phyloP scores from a whole-genome alignment of 83 land plant species.

The Isoetes engelmannii region DNA sequence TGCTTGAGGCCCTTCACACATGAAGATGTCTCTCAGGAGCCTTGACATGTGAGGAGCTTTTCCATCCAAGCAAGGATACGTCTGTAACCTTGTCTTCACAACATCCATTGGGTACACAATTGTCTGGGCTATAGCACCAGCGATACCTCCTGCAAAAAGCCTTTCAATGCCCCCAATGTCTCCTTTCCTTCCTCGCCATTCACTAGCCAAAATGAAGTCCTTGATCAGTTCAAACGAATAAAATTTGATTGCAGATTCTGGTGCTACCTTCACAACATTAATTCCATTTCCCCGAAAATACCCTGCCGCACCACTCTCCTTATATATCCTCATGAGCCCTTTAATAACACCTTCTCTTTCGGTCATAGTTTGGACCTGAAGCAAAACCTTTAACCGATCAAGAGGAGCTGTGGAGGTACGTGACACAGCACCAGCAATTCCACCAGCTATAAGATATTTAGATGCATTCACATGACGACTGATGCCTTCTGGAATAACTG shows the following conservation, averaged over 20 bases:
- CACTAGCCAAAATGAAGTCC: constrained; percentile 31
- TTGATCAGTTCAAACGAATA: constrained; percentile 80
- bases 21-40: constrained; percentile 63
- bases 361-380: constrained; percentile 66
- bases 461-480: constrained; percentile 53
- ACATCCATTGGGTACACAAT: constrained; percentile 90
- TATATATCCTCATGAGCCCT: constrained; percentile 58
- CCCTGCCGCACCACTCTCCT: constrained; percentile 52
- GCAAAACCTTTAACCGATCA: constrained; percentile 68
- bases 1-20: constrained; percentile 74
- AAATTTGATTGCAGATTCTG: constrained; percentile 89
- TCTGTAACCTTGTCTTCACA: constrained; percentile 80
- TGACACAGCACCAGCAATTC: constrained; percentile 81
- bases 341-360: constrained; percentile 27
- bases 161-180: constrained; percentile 67
- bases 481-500: constrained; percentile 82
- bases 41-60: constrained; percentile 42
- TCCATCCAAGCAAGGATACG: constrained; percentile 39
- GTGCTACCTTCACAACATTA: constrained; percentile 88
- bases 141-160: constrained; percentile 79
- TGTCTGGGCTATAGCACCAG: constrained; percentile 94
- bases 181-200: constrained; percentile 40
- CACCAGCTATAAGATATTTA: constrained; percentile 80
- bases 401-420: constrained; percentile 91
- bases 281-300: constrained; percentile 90